Base-by-base conservation (phyloP, 768 basidiomycete species). In the Candolleomyces efflorescens region DNA sequence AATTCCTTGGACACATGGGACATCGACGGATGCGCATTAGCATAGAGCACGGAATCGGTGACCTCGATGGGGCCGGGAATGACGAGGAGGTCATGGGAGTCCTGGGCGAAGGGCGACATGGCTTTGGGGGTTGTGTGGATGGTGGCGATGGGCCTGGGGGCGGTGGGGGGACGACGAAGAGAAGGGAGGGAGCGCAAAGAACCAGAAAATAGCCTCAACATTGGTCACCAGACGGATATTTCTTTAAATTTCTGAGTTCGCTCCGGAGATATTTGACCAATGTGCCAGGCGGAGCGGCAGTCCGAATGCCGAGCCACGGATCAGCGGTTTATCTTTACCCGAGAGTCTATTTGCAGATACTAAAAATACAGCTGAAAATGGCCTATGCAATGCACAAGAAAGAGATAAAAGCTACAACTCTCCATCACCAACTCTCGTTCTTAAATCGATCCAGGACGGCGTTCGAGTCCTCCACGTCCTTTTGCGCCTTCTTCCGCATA, bases 401-500 rank as follows among this genome's bases (percentile, higher is more conserved):
- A 32, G 2, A 32, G 32, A 32, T 32, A 32, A 32, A 32, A 32
- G 32, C 32, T 32, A 32, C 11, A 11, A 32, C 1, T 11, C 11
- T 32, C 32, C 32, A 11, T 72, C 68, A 93, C 90, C 90, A 92
- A 24, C 77, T 64, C 63, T 92, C 90, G 5, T 70, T 71, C 56
- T 92, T 87, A 68, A 98, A 99, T 15, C 97, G 84, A 62, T 94
- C 92, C 48, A 98, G 70, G 32, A 89, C 80, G 10, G 79, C 68
- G 60, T 83, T 84, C 3, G 90, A 82, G 64, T 98, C 94, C 61
- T 92, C 92, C 0, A 96, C 97, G 67, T 98, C 96, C 70, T 98
- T 98, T 72, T 98, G 97, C 9, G 95, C 88, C 67, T 98, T 98
- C 76, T 98, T 98, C 44, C 97, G 78, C 88, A 97, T 94, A 69